A percentile compares a stretch with the other conserved stretches of the same genome.
These are phyloP conservation scores for Calonectria pseudoturangicola DNA, from an alignment of 2,329 filamentous ascomycete genomes.

Conservation along the genomic window DNA sequence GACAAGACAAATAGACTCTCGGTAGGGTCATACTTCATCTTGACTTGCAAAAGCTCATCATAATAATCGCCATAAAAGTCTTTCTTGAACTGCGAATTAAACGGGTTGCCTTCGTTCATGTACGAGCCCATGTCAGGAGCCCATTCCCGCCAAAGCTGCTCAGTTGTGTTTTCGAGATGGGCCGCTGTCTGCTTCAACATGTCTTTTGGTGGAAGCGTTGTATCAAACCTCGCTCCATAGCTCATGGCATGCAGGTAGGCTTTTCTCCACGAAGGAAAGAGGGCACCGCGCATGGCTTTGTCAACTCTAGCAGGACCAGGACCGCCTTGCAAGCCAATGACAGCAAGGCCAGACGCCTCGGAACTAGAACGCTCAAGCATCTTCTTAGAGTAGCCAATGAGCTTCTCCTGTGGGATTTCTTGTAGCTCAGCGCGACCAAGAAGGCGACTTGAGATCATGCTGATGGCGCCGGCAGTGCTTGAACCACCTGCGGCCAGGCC, in stretches of 20 bases:
- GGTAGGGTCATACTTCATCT: conserved; percentile 12
- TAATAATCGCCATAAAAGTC: conserved; percentile 13
- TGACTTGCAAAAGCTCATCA: not conserved
- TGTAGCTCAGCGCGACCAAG: conserved; percentile 3
- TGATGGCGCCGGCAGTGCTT: not conserved
- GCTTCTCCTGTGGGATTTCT: not conserved
- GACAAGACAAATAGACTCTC: conserved; percentile 19
- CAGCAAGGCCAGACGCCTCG: not conserved
- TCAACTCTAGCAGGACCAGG: not conserved
- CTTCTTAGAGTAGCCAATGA: not conserved
- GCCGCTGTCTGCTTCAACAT: not conserved
- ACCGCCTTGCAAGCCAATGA: conserved; percentile 12
- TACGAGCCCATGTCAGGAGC: conserved; percentile 5
- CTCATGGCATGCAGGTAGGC: conserved; percentile 17
- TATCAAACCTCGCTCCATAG: not conserved
- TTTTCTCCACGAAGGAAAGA: not conserved
- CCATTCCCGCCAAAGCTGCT: conserved; percentile 17
- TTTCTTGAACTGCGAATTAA: not conserved
- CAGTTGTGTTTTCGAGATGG: not conserved
- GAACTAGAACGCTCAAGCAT: not conserved
- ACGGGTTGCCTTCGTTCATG: conserved; percentile 24
- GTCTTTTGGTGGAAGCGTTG: conserved; percentile 2
- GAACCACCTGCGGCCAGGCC: conserved; percentile 1
- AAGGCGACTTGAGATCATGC: conserved; percentile 13
- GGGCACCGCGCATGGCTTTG: conserved; percentile 1